These are phyloP conservation scores for Gnomoniopsis smithogilvyi DNA, from an alignment of 2,329 filamentous ascomycete species.

Conservation along the genomic window DNA sequence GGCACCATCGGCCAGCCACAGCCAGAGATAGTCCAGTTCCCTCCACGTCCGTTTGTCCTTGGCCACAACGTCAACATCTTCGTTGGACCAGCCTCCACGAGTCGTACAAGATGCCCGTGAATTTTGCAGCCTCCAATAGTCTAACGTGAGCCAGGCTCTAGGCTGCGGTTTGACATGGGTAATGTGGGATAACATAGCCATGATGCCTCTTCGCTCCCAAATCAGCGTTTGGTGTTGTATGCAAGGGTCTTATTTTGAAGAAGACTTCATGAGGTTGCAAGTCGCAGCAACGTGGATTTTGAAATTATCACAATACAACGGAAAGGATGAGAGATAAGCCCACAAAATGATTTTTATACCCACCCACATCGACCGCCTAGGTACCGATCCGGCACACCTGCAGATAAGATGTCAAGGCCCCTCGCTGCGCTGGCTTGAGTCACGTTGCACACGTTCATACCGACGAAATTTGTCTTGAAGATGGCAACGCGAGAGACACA, in stretches of 20 bases:
- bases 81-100: constrained; percentile 18
- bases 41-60: constrained; percentile 17
- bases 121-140: constrained; percentile 18
- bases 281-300: neutral
- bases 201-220: neutral
- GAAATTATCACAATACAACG: neutral
- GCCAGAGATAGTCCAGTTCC: constrained; percentile 21
- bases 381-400: neutral
- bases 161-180: neutral
- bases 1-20: constrained; percentile 22
- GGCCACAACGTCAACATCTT: constrained; percentile 20
- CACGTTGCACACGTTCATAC: neutral
- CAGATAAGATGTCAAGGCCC: neutral
- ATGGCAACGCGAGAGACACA: neutral
- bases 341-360: neutral
- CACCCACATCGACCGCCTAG: neutral
- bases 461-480: neutral
- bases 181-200: neutral
- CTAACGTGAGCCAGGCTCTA: constrained; percentile 6
- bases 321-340: neutral
- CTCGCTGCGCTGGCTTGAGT: neutral
- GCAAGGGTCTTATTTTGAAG: no score
- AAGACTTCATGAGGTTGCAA: no score
- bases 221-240: no score
- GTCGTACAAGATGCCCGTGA: constrained; percentile 17